phyloP scores from a whole-genome alignment of 192 early-diverging fungal species.

The Geranomyces michiganensis region DNA sequence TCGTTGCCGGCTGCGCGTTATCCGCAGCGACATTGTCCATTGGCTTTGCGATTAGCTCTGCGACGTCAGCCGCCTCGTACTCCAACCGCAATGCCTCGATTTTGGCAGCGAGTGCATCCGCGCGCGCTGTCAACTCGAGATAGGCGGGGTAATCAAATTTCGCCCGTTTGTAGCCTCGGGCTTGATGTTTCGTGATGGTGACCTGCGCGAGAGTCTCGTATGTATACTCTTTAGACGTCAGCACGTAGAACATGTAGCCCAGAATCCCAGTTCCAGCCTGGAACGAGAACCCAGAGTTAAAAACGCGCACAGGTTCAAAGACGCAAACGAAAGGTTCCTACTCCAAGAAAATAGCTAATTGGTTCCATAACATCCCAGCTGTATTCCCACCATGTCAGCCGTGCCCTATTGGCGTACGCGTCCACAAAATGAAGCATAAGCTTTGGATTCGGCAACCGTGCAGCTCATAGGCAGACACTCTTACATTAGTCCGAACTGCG shows the following conservation, averaged over 20 bases:
- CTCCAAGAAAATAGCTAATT: conserved; percentile 35
- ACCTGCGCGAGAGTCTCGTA: conserved; percentile 35
- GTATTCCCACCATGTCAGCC: conserved; percentile 41
- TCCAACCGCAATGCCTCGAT: conserved; percentile 18
- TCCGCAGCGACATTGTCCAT: too few relatives aligned
- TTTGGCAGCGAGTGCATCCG: conserved; percentile 10
- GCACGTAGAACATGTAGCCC: conserved; percentile 43
- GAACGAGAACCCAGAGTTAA: neutral
- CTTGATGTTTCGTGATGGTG: conserved; percentile 36
- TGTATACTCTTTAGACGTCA: conserved; percentile 37
- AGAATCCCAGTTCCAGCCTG: conserved; percentile 44
- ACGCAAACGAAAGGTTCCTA: neutral
- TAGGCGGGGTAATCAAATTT: conserved; percentile 27
- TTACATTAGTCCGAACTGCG: conserved; percentile 39
- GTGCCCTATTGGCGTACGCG: conserved; percentile 10
- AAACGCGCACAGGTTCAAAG: neutral
- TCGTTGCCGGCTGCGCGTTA: too few relatives aligned
- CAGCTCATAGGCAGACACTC: too few relatives aligned
- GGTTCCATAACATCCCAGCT: conserved; percentile 44
- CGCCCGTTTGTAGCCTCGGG: conserved; percentile 23
- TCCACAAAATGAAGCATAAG: too few relatives aligned
- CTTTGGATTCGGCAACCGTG: too few relatives aligned
- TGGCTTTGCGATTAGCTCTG: neutral
- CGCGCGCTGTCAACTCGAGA: conserved; percentile 21
- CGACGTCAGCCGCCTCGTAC: conserved; percentile 11